A percentile compares a stretch with the other conserved stretches of the same genome.
Evolutionary conservation across 1,284 basidiomycete genomes (phyloP).

Genomic region (Trichosporon asahii): DNA sequence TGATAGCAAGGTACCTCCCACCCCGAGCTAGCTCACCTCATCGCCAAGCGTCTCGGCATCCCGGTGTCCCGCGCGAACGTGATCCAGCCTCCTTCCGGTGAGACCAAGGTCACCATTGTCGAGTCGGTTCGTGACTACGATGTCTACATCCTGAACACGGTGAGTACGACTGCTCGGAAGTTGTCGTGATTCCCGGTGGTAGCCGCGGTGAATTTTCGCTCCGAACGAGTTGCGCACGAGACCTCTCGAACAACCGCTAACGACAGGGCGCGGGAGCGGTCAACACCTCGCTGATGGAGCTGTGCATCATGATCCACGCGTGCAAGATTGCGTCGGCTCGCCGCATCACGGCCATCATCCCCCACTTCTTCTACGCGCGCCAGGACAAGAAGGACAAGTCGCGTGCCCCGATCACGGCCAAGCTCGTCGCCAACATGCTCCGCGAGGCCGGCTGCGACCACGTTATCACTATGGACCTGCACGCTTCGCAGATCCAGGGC

Average conservation of each 20-base stretch:
- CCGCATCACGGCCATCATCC: conserved; percentile 93
- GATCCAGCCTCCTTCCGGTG: conserved; percentile 83
- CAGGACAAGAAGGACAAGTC: conserved; percentile 99
- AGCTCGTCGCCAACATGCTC: conserved; percentile 98
- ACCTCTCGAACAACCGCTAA: background rate
- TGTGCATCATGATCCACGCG: conserved; percentile 99
- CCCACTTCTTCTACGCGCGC: conserved; percentile 88
- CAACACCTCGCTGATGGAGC: conserved; percentile 88
- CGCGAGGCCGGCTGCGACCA: conserved; percentile 97
- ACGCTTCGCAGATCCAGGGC: conserved; percentile 97
- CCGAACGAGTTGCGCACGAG: background rate
- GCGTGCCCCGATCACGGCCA: conserved; percentile 96
- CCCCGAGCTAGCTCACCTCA: conserved; percentile 89
- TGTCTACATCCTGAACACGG: conserved; percentile 97
- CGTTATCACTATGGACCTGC: conserved; percentile 98
- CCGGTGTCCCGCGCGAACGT: conserved; percentile 80
- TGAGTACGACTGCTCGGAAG: conserved; percentile 29
- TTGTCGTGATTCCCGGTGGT: background rate
- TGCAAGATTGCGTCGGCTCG: conserved; percentile 96
- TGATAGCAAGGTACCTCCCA: conserved; percentile 74
- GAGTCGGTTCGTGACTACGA: conserved; percentile 98
- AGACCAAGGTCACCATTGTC: conserved; percentile 84
- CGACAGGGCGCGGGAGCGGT: conserved; percentile 54
- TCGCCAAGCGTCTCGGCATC: conserved; percentile 84
- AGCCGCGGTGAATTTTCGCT: background rate